A percentile compares a stretch with the other conserved stretches of the same genome.
Conservation (phyloP, 139 green algal species). For the Chlamydomonas sphaeroides region DNA sequence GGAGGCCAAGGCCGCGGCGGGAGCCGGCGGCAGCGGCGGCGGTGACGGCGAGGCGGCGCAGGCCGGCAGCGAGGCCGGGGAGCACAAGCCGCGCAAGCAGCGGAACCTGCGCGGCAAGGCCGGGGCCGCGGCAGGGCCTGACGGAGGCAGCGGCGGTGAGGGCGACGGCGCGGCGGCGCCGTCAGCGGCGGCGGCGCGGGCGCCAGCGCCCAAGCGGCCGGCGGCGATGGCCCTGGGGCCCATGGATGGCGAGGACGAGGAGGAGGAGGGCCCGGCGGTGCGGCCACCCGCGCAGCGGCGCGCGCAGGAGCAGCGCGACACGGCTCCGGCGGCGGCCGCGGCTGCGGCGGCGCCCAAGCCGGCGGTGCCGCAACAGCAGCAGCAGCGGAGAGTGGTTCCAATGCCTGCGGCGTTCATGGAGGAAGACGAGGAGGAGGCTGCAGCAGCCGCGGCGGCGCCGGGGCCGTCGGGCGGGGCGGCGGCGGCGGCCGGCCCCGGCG, state of each 20-base stretch:
- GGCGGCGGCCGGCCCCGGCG: not conserved
- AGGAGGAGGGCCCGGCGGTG: not conserved
- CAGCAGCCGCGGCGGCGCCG: not conserved
- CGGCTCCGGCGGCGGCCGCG: not conserved
- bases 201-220: not conserved
- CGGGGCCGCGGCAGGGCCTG: not conserved
- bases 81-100: conserved; percentile 1
- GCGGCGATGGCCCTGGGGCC: conserved; percentile 10
- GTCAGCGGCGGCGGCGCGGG: not conserved
- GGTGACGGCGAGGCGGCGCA: not conserved
- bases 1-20: not conserved
- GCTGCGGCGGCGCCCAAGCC: not conserved
- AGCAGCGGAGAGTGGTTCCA: conserved; percentile 5
- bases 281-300: conserved; percentile 21
- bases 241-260: conserved; percentile 23
- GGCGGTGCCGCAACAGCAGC: not conserved
- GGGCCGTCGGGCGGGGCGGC: not conserved
- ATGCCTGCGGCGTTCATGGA: conserved; percentile 27
- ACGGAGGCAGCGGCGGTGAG: not conserved
- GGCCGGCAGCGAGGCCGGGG: no score
- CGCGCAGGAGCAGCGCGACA: not conserved
- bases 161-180: not conserved
- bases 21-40: not conserved
- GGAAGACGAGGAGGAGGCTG: conserved; percentile 23
- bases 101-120: conserved; percentile 5